Evolutionary conservation across 805 yeast genomes (phyloP), one percentile per base, ranked within the genome.

Genomic region (Pichia insulana): DNA sequence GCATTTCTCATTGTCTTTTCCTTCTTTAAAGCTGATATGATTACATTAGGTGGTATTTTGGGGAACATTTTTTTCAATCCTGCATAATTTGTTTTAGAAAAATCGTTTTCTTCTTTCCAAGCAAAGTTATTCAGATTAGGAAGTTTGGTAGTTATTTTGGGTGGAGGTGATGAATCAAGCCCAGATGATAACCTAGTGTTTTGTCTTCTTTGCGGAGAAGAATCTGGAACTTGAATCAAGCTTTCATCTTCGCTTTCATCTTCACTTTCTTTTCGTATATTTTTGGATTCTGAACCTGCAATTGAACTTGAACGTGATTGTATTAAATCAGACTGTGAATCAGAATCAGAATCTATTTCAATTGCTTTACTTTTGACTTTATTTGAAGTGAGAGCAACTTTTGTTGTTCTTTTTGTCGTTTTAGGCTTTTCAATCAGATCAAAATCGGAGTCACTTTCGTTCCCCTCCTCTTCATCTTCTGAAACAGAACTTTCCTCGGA

Each of bases 221-320:
- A 71, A 42, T 66, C 71, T 2, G 74, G 77, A 5, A 74, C 76
- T 47, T 74, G 77, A 3, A 74, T 59, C 10, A 52, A 39, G 20
- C 63, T 61, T 2, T 38, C 39, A 32, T 39, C 43, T 16, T 18
- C 37, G 9, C 38, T 20, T 47, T 42, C 37, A 16, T 28, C 30
- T 13, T 30, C 32, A 25, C 28, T 20, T 22, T 25, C 13, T 20
- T 22, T 12, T 35, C 37, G 10, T 6, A 8, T 9, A 13, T 16
- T 25, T 22, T 11, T n/a, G 11, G 17, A 16, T 22, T 19, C 10
- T 28, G 15, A 7, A 7, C 13, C 31, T 22, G 5, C 25, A 22
- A 6, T 8, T 22, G 25, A 22, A 22, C 25, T 22, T 22, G 8
- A 6, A 8, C 25, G 5, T 22, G 25, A 22, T 22, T 22, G 5